Evolutionary conservation across 768 basidiomycete species (phyloP).

Genomic region (Amanita jacksonii): DNA sequence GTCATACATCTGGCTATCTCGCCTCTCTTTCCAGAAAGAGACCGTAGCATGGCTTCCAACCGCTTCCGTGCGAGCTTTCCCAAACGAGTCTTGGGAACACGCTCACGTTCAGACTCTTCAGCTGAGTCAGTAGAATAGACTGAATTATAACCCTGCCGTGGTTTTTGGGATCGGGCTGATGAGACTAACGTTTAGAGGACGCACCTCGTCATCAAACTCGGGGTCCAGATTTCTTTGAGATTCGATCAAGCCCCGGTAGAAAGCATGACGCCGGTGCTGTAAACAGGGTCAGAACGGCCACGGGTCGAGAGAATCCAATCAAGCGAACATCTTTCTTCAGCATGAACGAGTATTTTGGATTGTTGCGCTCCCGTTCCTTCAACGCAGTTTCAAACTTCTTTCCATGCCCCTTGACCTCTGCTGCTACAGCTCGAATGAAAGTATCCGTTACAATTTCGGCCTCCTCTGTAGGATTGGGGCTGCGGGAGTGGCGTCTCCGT

Average conservation of each 20-base stretch:
- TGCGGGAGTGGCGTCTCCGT: constrained; percentile 38
- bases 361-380: constrained; percentile 65
- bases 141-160: constrained; percentile 69
- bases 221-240: constrained; percentile 44
- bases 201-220: constrained; percentile 79
- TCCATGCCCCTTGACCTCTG: constrained; percentile 77
- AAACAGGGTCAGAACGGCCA: constrained; percentile 7
- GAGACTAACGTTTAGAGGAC: constrained; percentile 11
- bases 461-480: constrained; percentile 41
- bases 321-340: constrained; percentile 41
- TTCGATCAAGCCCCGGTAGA: constrained; percentile 61
- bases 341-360: constrained; percentile 79
- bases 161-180: not conserved
- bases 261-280: constrained; percentile 64
- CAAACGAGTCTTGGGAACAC: constrained; percentile 62
- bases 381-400: constrained; percentile 65
- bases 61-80: constrained; percentile 73
- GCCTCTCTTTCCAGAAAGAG: constrained; percentile 75
- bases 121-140: constrained; percentile 89
- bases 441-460: constrained; percentile 68
- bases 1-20: constrained; percentile 94
- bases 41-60: constrained; percentile 87
- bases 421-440: constrained; percentile 83
- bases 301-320: constrained; percentile 4
- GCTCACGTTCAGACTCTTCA: constrained; percentile 88